A percentile compares a stretch with the other conserved stretches of the same genome.
Evolutionary conservation across 805 yeast genomes (phyloP).

Genomic region (Lipomyces starkeyi): DNA sequence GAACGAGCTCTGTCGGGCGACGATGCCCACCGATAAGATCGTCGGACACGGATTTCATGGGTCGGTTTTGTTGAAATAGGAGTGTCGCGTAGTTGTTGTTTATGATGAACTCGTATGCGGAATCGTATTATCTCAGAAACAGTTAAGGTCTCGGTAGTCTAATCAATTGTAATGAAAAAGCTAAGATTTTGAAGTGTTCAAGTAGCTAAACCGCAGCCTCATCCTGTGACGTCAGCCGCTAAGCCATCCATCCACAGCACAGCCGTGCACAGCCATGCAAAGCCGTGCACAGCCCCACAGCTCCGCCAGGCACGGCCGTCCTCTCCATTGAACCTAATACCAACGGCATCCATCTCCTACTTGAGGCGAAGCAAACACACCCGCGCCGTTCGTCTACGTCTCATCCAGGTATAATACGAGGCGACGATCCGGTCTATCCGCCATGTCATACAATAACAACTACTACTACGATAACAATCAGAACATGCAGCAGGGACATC

Average conservation of each 20-base stretch:
- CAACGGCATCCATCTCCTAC: background rate
- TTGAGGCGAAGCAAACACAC: background rate
- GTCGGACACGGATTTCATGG: conserved; percentile 37
- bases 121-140: no score
- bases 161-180: no score
- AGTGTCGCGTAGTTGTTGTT: background rate
- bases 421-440: background rate
- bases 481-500: conserved; percentile 4
- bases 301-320: no score
- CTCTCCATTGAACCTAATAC: no score
- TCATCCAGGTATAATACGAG: background rate
- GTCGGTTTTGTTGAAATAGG: conserved; percentile 5
- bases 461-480: background rate
- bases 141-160: no score
- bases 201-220: no score
- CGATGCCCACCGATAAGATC: conserved; percentile 20
- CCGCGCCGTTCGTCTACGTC: background rate
- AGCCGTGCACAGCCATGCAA: no score
- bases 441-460: conserved; percentile 12
- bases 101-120: background rate
- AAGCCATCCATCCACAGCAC: no score
- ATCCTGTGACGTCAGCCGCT: no score
- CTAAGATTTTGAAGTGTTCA: no score
- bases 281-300: no score
- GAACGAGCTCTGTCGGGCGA: conserved; percentile 30